A percentile compares a stretch with the other conserved stretches of the same genome.
These are phyloP conservation scores for Stentor coeruleus DNA, from an alignment of 73 alveolate genomes.

Conservation along the genomic window DNA sequence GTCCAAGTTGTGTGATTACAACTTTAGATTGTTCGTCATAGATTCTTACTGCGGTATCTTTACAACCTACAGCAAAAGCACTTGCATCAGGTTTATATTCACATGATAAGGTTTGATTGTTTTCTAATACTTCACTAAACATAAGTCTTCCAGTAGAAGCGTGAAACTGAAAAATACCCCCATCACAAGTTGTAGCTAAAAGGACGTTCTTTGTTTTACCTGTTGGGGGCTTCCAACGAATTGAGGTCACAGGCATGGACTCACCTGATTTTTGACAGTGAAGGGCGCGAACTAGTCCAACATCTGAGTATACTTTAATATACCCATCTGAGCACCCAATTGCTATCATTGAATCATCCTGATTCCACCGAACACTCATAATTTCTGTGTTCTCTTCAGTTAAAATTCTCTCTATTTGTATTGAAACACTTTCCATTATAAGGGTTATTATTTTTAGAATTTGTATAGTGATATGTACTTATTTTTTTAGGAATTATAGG, in stretches of 20 bases:
- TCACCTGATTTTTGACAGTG: background rate
- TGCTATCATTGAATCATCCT: conserved; percentile 3
- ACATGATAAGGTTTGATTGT: conserved; percentile 35
- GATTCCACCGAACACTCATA: background rate
- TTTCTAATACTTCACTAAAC: conserved; percentile 37
- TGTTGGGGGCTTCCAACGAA: conserved; percentile 79
- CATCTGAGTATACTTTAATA: background rate
- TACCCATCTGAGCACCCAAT: background rate
- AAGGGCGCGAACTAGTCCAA: background rate
- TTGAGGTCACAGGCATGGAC: conserved; percentile 57
- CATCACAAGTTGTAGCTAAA: conserved; percentile 48
- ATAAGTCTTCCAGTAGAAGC: conserved; percentile 48
- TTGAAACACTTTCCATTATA: background rate
- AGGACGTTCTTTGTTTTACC: conserved; percentile 35
- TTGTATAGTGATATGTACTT: background rate
- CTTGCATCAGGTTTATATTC: conserved; percentile 52
- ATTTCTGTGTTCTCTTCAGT: conserved; percentile 6
- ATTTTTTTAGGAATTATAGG: background rate
- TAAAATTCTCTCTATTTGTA: background rate
- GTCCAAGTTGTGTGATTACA: conserved; percentile 26
- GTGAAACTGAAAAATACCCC: conserved; percentile 59
- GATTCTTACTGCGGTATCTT: conserved; percentile 39
- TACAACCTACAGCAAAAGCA: conserved; percentile 51
- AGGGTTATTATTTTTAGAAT: background rate
- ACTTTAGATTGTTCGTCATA: conserved; percentile 51